Evolutionary conservation across 768 basidiomycete species (phyloP).

Genomic region (Collybiopsis confluens): DNA sequence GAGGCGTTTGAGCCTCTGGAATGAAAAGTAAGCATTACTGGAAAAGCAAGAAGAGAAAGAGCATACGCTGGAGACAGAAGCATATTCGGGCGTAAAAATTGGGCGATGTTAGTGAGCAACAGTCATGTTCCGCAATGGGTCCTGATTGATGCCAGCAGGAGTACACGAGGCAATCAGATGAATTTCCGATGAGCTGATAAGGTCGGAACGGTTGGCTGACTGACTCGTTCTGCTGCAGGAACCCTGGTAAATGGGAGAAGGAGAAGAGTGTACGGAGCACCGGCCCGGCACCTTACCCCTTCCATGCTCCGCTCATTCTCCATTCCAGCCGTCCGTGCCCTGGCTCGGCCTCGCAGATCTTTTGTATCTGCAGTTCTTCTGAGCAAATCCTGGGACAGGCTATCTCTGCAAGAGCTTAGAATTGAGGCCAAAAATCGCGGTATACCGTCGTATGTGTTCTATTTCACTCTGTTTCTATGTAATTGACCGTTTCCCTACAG

Average conservation of each 20-base stretch:
- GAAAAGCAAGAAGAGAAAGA: slow-evolving; percentile 20
- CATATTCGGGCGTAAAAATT: slow-evolving; percentile 39
- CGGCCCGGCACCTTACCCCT: neutral
- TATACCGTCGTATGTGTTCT: slow-evolving; percentile 43
- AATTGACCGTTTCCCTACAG: slow-evolving; percentile 27
- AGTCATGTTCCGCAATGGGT: slow-evolving; percentile 24
- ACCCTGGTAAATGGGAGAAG: too few relatives aligned
- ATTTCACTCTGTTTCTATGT: slow-evolving; percentile 1
- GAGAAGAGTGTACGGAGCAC: too few relatives aligned
- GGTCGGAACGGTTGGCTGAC: too few relatives aligned
- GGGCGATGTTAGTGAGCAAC: slow-evolving; percentile 19
- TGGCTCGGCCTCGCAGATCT: slow-evolving; percentile 20
- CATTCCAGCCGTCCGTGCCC: slow-evolving; percentile 2
- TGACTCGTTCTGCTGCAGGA: too few relatives aligned
- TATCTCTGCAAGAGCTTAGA: slow-evolving; percentile 44
- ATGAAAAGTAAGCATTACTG: slow-evolving; percentile 30
- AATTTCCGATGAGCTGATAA: slow-evolving; percentile 1
- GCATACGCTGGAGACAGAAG: slow-evolving; percentile 79
- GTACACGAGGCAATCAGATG: slow-evolving; percentile 51
- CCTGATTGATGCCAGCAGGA: slow-evolving; percentile 37
- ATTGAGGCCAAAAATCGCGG: slow-evolving; percentile 53
- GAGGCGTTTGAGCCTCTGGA: slow-evolving; percentile 60
- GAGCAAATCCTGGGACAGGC: slow-evolving; percentile 51
- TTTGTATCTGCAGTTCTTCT: slow-evolving; percentile 57
- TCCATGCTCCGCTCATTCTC: neutral